A percentile compares a stretch with the other conserved stretches of the same genome.
These are phyloP conservation scores for Schizophyllum commune DNA, from an alignment of 1,284 basidiomycete species.

Conservation along the genomic window DNA sequence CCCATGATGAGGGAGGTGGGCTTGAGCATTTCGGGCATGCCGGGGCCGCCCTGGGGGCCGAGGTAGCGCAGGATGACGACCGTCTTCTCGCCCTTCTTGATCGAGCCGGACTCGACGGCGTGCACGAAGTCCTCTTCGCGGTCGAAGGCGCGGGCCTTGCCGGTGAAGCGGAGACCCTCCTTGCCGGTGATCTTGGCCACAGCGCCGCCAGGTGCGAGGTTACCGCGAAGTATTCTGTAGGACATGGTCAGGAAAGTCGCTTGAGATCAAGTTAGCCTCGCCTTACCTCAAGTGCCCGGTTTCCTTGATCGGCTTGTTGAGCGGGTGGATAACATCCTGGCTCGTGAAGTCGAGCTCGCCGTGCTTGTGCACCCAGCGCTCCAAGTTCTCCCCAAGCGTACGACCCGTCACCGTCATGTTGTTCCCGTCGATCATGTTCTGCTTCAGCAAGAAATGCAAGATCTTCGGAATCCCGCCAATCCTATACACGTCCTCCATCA, in stretches of 20 bases:
- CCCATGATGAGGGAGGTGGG: slow-evolving; percentile 89
- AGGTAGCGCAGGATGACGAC: slow-evolving; percentile 87
- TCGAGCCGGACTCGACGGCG: slow-evolving; percentile 74
- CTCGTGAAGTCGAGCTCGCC: slow-evolving; percentile 60
- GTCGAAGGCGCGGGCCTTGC: slow-evolving; percentile 81
- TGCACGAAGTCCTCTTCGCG: slow-evolving; percentile 74
- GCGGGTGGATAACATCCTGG: slow-evolving; percentile 81
- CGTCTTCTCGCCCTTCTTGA: slow-evolving; percentile 84
- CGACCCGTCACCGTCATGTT: slow-evolving; percentile 85
- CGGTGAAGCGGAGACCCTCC: slow-evolving; percentile 80
- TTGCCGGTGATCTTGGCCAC: slow-evolving; percentile 94
- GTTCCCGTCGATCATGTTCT: slow-evolving; percentile 79
- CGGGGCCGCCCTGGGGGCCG: slow-evolving; percentile 85
- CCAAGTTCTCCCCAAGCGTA: slow-evolving; percentile 84
- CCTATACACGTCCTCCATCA: slow-evolving; percentile 87
- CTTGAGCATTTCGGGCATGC: slow-evolving; percentile 95
- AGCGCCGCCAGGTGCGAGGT: slow-evolving; percentile 89
- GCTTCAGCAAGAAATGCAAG: slow-evolving; percentile 73
- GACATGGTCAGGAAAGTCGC: neutral
- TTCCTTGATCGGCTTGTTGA: slow-evolving; percentile 80
- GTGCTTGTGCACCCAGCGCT: slow-evolving; percentile 72
- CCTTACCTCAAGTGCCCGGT: slow-evolving; percentile 79
- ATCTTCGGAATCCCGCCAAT: slow-evolving; percentile 86
- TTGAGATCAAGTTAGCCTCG: slow-evolving; percentile 14
- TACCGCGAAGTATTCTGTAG: slow-evolving; percentile 70